Percentiles rank a stretch among this genome's conserved stretches.
Evolutionary conservation across 768 basidiomycete genomes (phyloP).

Genomic region (Pulveroboletus sp.): DNA sequence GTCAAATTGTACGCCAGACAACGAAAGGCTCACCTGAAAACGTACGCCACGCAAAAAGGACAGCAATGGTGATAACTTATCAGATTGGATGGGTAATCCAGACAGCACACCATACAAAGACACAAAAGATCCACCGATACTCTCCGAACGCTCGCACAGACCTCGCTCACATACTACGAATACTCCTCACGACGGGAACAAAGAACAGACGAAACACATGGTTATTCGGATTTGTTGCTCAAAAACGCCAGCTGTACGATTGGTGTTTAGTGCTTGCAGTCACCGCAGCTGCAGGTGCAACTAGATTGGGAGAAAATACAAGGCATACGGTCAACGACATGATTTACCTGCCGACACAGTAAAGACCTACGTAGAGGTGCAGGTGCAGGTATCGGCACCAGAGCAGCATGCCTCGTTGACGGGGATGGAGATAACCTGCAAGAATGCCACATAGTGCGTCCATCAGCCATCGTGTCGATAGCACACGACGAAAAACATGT

Average conservation of each 20-base stretch:
- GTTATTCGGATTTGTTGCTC: not conserved
- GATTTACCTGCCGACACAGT: not conserved
- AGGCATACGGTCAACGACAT: not conserved
- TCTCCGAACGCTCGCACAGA: too few relatives aligned
- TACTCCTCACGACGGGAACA: not conserved
- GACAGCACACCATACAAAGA: not conserved
- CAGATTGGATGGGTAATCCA: not conserved
- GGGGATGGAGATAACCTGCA: slow-evolving; percentile 6
- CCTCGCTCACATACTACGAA: not conserved
- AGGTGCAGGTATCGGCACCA: not conserved
- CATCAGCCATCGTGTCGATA: not conserved
- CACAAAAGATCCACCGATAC: not conserved
- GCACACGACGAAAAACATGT: not conserved
- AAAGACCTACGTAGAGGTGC: slow-evolving; percentile 2
- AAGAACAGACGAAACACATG: not conserved
- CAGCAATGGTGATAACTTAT: not conserved
- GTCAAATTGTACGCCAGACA: too few relatives aligned
- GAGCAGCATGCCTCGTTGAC: slow-evolving; percentile 15
- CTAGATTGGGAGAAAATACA: not conserved
- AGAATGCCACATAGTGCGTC: not conserved
- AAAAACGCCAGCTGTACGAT: not conserved
- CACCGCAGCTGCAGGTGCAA: slow-evolving; percentile 12
- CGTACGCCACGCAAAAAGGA: not conserved
- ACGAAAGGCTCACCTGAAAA: not conserved
- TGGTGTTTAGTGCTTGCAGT: slow-evolving; percentile 10